Evolutionary conservation across 305 asterid species (phyloP), one percentile per base, ranked within the genome.

Genomic region (Rubia occidens): DNA sequence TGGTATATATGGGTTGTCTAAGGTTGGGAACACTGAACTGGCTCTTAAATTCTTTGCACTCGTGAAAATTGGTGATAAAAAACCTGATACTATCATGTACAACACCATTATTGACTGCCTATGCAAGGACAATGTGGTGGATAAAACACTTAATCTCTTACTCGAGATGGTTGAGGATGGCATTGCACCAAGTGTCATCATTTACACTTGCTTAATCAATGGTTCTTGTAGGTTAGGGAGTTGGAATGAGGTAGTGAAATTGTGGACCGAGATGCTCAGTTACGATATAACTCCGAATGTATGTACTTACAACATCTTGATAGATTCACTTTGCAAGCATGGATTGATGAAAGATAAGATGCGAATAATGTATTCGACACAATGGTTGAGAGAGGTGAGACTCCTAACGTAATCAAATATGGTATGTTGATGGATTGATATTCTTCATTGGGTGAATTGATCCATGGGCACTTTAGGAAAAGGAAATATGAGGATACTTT

Each of bases 241-340:
- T 24, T 59, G 39, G 64, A 26, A 59, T 26, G 42, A 59, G 64
- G 64, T 26, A 13, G 24, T 9, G 15, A 59, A 1, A 59, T 4
- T 60, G 42, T 60, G 64, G 64, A 13, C 64, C 4, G 64, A 60
- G 42, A 60, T 60, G 64, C 13, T 60, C 37, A 7, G 64, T 60
- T 24, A 3, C 26, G 5, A 15, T 26, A 60, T 60, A 24, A 42
- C 64, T 29, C 64, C 64, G 4, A 2, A 29, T 60, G 64, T 6
- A 10, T 1, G 6, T 5, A 14, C 24, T 32, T 61, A 61, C 6
- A 61, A 2, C 2, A 61, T 35, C 6, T 4, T 61, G 20, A 61
- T 61, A 5, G 66, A 61, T 61, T 61, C 47, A 6, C 5, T 32
- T 5, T 61, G 44, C 45, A 61, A 61, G 24, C 45, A 35, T 32